A percentile compares a stretch with the other conserved stretches of the same genome.
These are phyloP conservation scores for Yueomyces sp. DNA, from an alignment of 1,139 yeast species.

Conservation along the genomic window DNA sequence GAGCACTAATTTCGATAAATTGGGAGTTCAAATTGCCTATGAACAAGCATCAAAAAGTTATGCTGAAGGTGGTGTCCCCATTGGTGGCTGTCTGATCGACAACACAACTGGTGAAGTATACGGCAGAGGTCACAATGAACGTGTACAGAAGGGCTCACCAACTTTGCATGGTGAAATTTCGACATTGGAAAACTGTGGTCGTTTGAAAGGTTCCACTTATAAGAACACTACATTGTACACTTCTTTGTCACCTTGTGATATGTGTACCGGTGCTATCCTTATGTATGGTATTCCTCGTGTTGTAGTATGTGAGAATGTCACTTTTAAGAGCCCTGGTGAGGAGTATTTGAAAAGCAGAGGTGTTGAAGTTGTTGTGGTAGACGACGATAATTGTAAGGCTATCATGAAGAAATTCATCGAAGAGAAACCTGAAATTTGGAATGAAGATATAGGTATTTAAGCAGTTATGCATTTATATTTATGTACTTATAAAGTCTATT, in stretches of 20 bases:
- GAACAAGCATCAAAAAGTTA: constrained; percentile 60
- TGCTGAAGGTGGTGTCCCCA: constrained; percentile 86
- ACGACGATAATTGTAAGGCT: constrained; percentile 55
- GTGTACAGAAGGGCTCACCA: constrained; percentile 71
- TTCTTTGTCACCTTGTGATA: constrained; percentile 81
- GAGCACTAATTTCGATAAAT: constrained; percentile 30
- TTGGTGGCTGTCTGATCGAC: constrained; percentile 63
- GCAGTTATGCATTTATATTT: neutral
- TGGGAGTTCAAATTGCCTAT: constrained; percentile 57
- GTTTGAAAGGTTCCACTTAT: constrained; percentile 57
- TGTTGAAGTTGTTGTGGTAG: constrained; percentile 59
- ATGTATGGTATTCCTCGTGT: constrained; percentile 79
- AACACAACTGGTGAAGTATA: constrained; percentile 66
- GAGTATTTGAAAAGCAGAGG: constrained; percentile 54
- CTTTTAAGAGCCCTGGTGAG: constrained; percentile 67
- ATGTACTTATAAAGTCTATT: neutral
- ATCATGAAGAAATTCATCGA: constrained; percentile 66
- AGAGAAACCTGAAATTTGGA: constrained; percentile 74
- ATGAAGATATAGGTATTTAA: constrained; percentile 73
- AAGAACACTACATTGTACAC: constrained; percentile 75
- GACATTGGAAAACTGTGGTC: constrained; percentile 80
- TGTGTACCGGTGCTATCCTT: constrained; percentile 91
- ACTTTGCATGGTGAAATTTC: constrained; percentile 86
- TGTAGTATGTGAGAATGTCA: constrained; percentile 78
- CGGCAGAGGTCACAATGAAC: constrained; percentile 80